Evolutionary conservation across 768 basidiomycete species (phyloP).

Genomic region (Lentinula sp.): DNA sequence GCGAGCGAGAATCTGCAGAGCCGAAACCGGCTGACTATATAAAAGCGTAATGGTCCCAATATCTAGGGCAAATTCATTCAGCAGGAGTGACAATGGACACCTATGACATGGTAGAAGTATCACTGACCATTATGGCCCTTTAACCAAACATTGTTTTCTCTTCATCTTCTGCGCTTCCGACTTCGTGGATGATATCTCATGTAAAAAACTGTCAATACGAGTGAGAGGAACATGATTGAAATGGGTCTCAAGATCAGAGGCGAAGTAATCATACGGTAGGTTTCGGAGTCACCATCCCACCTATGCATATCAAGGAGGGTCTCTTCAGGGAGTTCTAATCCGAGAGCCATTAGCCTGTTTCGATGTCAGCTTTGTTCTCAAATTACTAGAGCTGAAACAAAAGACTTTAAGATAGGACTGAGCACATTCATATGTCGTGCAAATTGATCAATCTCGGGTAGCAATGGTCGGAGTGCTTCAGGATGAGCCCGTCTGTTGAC

Average conservation of each 20-base stretch:
- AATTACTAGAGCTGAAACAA: background rate
- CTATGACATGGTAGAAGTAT: background rate
- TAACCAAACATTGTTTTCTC: conserved; percentile 39
- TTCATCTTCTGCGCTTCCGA: conserved; percentile 36
- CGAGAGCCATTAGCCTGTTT: conserved; percentile 29
- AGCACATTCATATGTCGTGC: conserved; percentile 20
- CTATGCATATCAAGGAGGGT: conserved; percentile 25
- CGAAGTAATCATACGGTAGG: conserved; percentile 21
- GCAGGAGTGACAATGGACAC: too few species aligned
- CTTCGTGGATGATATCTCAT: conserved; percentile 44
- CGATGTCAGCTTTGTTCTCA: background rate
- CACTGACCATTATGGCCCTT: conserved; percentile 39
- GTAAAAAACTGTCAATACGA: conserved; percentile 26
- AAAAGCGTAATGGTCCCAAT: conserved; percentile 35
- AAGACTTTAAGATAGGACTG: conserved; percentile 23
- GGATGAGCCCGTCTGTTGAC: conserved; percentile 28
- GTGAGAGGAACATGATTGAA: background rate
- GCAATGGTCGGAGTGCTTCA: conserved; percentile 24
- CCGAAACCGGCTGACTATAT: conserved; percentile 38
- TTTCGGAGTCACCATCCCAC: conserved; percentile 22
- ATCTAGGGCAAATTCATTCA: conserved; percentile 18
- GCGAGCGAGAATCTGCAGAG: conserved; percentile 31
- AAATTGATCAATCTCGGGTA: conserved; percentile 19
- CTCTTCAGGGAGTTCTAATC: conserved; percentile 35
- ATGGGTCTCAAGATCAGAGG: background rate